Evolutionary conservation across 2,329 filamentous ascomycete genomes (phyloP), one percentile per base, ranked within the genome.

Genomic region (Aspergillus sp.): DNA sequence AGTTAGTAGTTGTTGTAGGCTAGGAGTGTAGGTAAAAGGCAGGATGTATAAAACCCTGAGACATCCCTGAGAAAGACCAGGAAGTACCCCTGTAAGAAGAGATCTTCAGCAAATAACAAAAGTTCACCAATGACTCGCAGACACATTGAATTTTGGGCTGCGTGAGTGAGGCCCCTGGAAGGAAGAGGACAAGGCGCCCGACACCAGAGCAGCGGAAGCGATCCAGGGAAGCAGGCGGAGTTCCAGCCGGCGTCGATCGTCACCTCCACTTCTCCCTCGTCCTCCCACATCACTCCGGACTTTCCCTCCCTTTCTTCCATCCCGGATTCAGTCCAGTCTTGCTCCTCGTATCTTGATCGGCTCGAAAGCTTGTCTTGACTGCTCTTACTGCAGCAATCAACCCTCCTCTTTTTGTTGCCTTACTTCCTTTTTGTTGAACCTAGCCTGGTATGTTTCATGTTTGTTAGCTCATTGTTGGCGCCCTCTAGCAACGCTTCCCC

Each of bases 391-490:
- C 39, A 36, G 13, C 30, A 30, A 50, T 50, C 47, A 11, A 25
- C 23, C 10, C 36, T 19, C 27, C 36, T 25, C 7, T 6, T n/a
- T 8, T 23, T 21, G n/a, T 50, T 30, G 25, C 25, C 23, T 50
- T 50, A n/a, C 13, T 19, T n/a, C 13, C 23, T 23, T n/a, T n/a
- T 27, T n/a, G 47, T 17, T 50, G 25, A 19, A 32, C 25, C 47
- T 10, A 13, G n/a, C 7, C 47, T 50, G 47, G 47, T 50, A 50
- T 32, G 47, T 50, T 48, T 53, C 44, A 58, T 56, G 57, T 58
- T 57, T 30, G 56, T 49, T 54, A 39, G 57, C 53, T 50, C 57
- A 54, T 54, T 57, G 60, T 62, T 62, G 60, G 53, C 57, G 60
- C 49, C 49, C 47, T 54, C 47, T 50, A 41, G 15, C 48, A 57